Base-by-base conservation (phyloP, 768 basidiomycete species). In the Tricholoma bakamatsutake region DNA sequence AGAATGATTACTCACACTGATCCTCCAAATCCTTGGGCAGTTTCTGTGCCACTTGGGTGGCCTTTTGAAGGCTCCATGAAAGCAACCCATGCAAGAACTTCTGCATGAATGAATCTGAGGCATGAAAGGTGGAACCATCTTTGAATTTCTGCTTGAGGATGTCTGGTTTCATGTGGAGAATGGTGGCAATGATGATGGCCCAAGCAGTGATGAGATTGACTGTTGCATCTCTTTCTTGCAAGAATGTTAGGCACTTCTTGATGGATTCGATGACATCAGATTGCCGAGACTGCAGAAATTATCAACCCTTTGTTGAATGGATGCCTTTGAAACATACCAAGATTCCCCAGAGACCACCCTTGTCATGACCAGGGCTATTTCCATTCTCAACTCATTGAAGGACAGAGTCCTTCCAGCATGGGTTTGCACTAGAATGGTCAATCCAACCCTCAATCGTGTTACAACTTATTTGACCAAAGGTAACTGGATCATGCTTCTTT, bases 31-130 rank as follows among this genome's bases (percentile, higher is more conserved):
- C 59, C 0, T 30, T 52, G 0, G 75, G 75, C 2, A 61, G 9
- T 53, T 75, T 75, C 55, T 74, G 73, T 7, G 69, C 71, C 0
- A 72, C 71, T 46, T 60, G 55, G 15, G 71, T 76, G 4, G 58
- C 64, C 15, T 60, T 55, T 9, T 62, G 61, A 10, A 50, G 12
- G 0, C 60, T 59, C 72, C 69, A 73, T n/a, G 42, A 6, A 18
- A 73, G 9, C n/a, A 18, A 13, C n/a, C 34, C 34, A 21, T 58
- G 63, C 27, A 63, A 34, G 48, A 52, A 66, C 6, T 56, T 50
- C 1, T 55, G 39, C 4, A 66, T 33, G 21, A 60, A 75, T 0
- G 62, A 52, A 30, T 72, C 67, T 0, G 65, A 69, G 52, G 63
- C 65, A 2, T 46, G 52, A 57, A 76, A 74, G 3, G n/a, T 39